Evolutionary conservation across 2,329 filamentous ascomycete species (phyloP).

Genomic region (Stylonectria norvegica): DNA sequence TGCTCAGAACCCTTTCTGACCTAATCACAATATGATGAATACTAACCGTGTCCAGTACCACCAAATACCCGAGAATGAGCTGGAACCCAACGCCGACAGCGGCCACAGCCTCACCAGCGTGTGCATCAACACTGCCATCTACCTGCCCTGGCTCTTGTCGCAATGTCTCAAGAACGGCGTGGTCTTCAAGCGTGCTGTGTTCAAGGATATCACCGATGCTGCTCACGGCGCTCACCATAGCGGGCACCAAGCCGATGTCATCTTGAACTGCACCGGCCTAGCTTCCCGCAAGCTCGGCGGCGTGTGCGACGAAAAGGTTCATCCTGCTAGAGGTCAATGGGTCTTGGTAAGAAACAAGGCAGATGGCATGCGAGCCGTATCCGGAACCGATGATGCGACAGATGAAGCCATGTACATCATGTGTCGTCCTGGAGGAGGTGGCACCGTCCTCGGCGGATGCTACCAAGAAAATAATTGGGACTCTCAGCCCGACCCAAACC

Average conservation of each 20-base stretch:
- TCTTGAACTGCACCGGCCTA: constrained; percentile 83
- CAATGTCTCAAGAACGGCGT: constrained; percentile 75
- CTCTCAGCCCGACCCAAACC: constrained; percentile 67
- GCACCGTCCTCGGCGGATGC: constrained; percentile 78
- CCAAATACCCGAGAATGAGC: constrained; percentile 49
- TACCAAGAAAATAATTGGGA: constrained; percentile 79
- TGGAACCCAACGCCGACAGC: constrained; percentile 63
- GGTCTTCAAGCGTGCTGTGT: constrained; percentile 56
- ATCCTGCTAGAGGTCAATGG: constrained; percentile 76
- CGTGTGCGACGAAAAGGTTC: constrained; percentile 68
- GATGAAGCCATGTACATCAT: constrained; percentile 77
- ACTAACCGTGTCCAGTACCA: constrained; percentile 58
- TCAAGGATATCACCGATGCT: constrained; percentile 70
- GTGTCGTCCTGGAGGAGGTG: constrained; percentile 71
- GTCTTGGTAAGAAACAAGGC: constrained; percentile 77
- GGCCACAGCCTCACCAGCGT: constrained; percentile 75
- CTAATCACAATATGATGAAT: no score
- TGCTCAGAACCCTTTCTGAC: neutral
- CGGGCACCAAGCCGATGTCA: constrained; percentile 57
- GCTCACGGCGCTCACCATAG: constrained; percentile 40
- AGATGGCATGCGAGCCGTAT: constrained; percentile 63
- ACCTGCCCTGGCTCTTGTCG: constrained; percentile 78
- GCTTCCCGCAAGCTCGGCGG: constrained; percentile 72
- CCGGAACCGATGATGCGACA: constrained; percentile 67
- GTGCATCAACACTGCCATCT: constrained; percentile 85